Evolutionary conservation across 2,329 filamentous ascomycete genomes (phyloP).

Genomic region (Parastagonospora nodorum): DNA sequence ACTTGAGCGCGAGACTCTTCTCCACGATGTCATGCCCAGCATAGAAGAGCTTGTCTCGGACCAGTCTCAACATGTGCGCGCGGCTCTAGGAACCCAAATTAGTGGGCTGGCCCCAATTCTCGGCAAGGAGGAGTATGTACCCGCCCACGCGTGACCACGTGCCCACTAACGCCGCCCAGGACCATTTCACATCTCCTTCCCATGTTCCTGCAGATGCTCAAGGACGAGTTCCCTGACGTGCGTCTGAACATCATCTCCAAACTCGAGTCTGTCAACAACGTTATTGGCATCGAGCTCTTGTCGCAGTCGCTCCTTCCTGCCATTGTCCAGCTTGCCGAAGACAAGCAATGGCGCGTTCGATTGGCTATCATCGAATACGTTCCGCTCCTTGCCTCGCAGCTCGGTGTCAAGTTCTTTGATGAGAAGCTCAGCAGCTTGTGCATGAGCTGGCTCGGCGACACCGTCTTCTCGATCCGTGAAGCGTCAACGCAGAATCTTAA

Average conservation of each 20-base stretch:
- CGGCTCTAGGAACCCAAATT: slow-evolving; percentile 93
- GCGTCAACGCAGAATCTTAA: slow-evolving; percentile 96
- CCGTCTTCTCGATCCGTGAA: slow-evolving; percentile 97
- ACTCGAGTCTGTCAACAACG: slow-evolving; percentile 96
- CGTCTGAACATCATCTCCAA: slow-evolving; percentile 99
- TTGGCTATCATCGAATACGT: slow-evolving; percentile 99
- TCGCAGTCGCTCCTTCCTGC: slow-evolving; percentile 96
- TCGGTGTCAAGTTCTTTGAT: slow-evolving; percentile 97
- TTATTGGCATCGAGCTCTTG: slow-evolving; percentile 96
- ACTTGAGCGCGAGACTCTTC: slow-evolving; percentile 82
- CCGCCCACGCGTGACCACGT: slow-evolving; percentile 25
- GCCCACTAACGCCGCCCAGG: slow-evolving; percentile 53
- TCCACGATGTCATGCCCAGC: slow-evolving; percentile 95
- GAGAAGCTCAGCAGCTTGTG: slow-evolving; percentile 94
- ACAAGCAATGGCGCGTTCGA: slow-evolving; percentile 98
- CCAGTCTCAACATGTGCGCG: slow-evolving; percentile 93
- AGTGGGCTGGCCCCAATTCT: slow-evolving; percentile 95
- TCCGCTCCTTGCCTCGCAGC: slow-evolving; percentile 89
- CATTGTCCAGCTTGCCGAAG: slow-evolving; percentile 95
- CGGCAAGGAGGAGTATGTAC: slow-evolving; percentile 91
- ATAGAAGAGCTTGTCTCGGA: slow-evolving; percentile 97
- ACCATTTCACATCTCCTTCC: slow-evolving; percentile 95
- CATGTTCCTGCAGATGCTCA: slow-evolving; percentile 99
- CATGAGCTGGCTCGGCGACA: slow-evolving; percentile 98
- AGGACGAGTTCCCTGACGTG: slow-evolving; percentile 98